Percentiles rank a stretch among this genome's conserved stretches.
These are phyloP conservation scores for Margaritispora aquatica DNA, from an alignment of 495 filamentous ascomycete genomes.

Conservation along the genomic window DNA sequence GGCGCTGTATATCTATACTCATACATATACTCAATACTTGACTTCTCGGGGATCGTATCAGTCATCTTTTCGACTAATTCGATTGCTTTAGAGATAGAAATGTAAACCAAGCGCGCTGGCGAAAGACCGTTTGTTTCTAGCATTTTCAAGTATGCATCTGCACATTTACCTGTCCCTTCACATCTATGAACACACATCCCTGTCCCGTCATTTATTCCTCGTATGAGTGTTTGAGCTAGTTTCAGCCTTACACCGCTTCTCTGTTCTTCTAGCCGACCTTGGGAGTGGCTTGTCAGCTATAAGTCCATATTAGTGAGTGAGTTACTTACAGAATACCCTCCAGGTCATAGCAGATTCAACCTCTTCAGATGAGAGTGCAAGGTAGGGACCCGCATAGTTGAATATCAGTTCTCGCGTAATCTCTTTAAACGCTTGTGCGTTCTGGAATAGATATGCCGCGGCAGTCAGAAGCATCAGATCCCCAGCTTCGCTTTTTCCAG, in stretches of 20 bases:
- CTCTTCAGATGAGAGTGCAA: not conserved
- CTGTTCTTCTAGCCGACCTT: slow-evolving; percentile 10
- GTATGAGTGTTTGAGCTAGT: slow-evolving; percentile 13
- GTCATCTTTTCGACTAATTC: slow-evolving; percentile 15
- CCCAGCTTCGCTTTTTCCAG: not conserved
- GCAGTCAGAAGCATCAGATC: slow-evolving; percentile 5
- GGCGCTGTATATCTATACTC: slow-evolving; percentile 12
- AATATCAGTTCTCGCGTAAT: not conserved
- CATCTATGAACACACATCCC: slow-evolving; percentile 9
- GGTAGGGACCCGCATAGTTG: not conserved
- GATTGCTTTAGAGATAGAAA: slow-evolving; percentile 16
- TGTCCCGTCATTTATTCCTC: slow-evolving; percentile 10
- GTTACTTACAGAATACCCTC: slow-evolving; percentile 3
- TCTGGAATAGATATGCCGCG: not conserved
- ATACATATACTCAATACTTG: slow-evolving; percentile 11
- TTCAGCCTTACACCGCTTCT: slow-evolving; percentile 13
- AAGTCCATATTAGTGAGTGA: slow-evolving; percentile 1
- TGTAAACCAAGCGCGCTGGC: slow-evolving; percentile 12
- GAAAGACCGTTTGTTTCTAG: slow-evolving; percentile 11
- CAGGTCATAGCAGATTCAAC: not conserved
- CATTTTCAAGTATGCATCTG: slow-evolving; percentile 15
- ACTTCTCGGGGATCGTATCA: slow-evolving; percentile 12
- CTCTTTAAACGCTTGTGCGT: not conserved
- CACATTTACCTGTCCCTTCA: slow-evolving; percentile 16
- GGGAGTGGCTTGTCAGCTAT: slow-evolving; percentile 3